Evolutionary conservation across 805 yeast genomes (phyloP), one percentile per base, ranked within the genome.

Genomic region (Wickerhamiella musiphila): DNA sequence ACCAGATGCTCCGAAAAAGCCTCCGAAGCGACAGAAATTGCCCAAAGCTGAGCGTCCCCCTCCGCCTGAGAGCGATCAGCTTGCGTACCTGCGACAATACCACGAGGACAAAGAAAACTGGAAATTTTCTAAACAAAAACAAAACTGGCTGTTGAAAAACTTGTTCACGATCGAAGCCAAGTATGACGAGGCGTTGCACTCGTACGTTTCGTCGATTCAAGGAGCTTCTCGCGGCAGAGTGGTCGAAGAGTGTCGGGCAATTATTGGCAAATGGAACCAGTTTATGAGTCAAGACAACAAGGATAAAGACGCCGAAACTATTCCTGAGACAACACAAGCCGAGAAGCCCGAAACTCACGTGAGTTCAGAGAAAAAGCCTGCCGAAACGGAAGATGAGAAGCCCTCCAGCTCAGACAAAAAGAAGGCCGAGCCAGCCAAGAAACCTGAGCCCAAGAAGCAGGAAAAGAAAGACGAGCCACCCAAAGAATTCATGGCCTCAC

Each of bases 61-160:
- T 1, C 78, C 82, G 1, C 83, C 82, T 21, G 86, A 75, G 41
- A 71, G 67, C 39, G 93, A 78, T 45, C 90, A 78, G 49, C 58
- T 74, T 22, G 67, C 57, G 1, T 78, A 78, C 47, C 53, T 78
- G 43, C 63, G 67, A 35, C 73, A 66, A 33, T 79, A 63, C 45
- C 49, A 56, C 4, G 61, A 63, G 9, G 79, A 75, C 39, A 57
- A 53, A 37, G 68, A 56, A 0, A 60, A 64, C 36, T 79, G 93
- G 93, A 79, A 79, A 57, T 79, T 79, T 51, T 73, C 82, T 36
- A 79, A 79, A 46, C 84, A 74, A 58, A 78, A 79, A 41, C 93
- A 79, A 53, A 78, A 78, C 48, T 79, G 93, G 93, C 63, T 79
- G 26, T 54, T 79, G 40, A 72, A 70, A 46, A 71, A 78, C 48